Conservation (phyloP, 306 rosid genomes). For the Crataegus laevigata region DNA sequence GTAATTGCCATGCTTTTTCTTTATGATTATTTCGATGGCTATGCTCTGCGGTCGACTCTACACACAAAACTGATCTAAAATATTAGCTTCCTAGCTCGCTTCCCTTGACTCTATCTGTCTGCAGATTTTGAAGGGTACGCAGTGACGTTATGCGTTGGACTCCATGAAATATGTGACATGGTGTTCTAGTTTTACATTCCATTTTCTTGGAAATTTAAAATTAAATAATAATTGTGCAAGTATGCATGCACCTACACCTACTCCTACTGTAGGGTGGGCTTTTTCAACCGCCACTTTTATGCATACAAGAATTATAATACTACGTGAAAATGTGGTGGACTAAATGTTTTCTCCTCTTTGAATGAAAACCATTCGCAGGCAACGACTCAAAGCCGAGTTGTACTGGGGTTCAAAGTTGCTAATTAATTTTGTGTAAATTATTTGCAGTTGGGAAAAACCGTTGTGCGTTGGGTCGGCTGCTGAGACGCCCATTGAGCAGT, state of each 20-base stretch:
- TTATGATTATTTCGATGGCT: neutral
- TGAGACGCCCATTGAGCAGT: neutral
- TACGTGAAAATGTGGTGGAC: too few species aligned
- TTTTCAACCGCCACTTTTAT: neutral
- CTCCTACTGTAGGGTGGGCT: neutral
- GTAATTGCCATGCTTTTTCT: neutral
- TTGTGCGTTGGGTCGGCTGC: neutral
- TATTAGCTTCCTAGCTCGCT: neutral
- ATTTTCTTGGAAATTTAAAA: too few species aligned
- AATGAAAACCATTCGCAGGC: neutral
- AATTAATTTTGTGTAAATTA: neutral
- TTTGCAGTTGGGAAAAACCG: neutral
- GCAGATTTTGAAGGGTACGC: neutral
- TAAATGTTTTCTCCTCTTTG: too few species aligned
- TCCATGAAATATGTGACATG: too few species aligned
- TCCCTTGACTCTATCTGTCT: neutral
- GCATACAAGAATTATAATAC: too few species aligned
- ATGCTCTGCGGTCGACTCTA: neutral
- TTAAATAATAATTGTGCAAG: too few species aligned
- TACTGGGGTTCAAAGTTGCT: neutral
- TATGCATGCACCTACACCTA: neutral
- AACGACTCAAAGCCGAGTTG: neutral
- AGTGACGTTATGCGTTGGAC: neutral
- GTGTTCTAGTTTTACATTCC: too few species aligned
- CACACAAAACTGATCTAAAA: neutral